Evolutionary conservation across 2,329 filamentous ascomycete genomes (phyloP), one percentile per base, ranked within the genome.

Genomic region (Exophiala spinifera): DNA sequence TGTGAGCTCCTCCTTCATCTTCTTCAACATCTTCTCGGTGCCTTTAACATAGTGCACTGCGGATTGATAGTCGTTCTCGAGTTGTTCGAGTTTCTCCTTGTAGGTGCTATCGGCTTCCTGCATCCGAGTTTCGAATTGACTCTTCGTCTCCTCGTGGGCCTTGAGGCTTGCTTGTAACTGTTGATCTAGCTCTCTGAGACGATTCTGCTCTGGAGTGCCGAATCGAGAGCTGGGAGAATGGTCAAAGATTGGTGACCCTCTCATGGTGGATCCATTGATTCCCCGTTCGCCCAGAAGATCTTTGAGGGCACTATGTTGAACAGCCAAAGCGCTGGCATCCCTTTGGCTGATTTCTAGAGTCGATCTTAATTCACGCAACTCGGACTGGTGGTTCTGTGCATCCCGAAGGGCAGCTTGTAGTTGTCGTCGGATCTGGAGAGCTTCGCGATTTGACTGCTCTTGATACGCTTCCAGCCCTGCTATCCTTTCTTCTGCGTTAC

Each of bases 1-100:
- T 51, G 87, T 80, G n/a, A 99, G 79, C 73, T 99, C 94, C 66
- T 96, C 91, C 76, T 97, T 97, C 80, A 99, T 92, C 71, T 95
- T 92, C 72, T 94, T 91, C 46, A 99, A 82, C 91, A 99, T 96
- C 80, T 96, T 97, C 73, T 99, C 94, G 1, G 94, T 97, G 55
- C 94, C 94, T 72, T 96, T 95, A 63, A 99, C 89, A 67, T 99
- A 99, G 72, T 96, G 94, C 46, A 97, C 91, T 14, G 94, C 92
- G 39, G 94, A 96, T 71, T 96, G 91, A 69, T 99, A 96, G 70
- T 99, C 94, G 68, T 91, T 95, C 73, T 97, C 91, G 28, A 99
- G 83, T 68, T 96, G 91, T 55, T 89, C 83, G 49, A 99, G 80
- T 71, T 96, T 96, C 69, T 96, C 91, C 59, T 91, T 88, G 74